Percentiles rank a stretch among this genome's conserved stretches.
Conservation (phyloP, 129 eudicot genomes). For the Arctium lappa region DNA sequence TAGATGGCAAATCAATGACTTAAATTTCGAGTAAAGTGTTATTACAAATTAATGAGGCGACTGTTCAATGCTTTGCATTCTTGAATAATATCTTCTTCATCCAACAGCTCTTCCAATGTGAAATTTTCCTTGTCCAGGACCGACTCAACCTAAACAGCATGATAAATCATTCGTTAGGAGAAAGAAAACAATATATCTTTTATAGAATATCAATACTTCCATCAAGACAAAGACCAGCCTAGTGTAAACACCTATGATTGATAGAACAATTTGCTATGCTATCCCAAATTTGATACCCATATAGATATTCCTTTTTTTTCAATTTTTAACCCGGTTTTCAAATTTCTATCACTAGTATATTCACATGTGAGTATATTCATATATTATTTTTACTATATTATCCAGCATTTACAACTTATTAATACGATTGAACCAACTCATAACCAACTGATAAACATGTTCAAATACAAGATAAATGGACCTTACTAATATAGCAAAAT, state of each 20-base stretch:
- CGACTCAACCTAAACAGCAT: constrained; percentile 61
- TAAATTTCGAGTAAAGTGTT: constrained; percentile 1
- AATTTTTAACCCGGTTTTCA: background rate
- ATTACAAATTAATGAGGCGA: constrained; percentile 94
- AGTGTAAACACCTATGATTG: background rate
- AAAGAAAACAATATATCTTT: background rate
- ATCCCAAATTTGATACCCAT: background rate
- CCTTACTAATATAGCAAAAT: background rate
- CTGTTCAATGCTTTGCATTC: constrained; percentile 99
- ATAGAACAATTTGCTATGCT: background rate
- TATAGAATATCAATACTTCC: background rate
- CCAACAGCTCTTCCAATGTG: constrained; percentile 95
- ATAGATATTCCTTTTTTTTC: background rate
- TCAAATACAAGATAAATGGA: background rate
- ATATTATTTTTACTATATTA: background rate
- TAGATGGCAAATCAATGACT: background rate
- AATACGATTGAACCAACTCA: background rate
- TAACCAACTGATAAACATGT: background rate
- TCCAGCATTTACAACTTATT: background rate
- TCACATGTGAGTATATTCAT: background rate
- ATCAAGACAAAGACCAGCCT: background rate
- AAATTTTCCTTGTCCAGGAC: constrained; percentile 84
- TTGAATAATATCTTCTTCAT: constrained; percentile 96
- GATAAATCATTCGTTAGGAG: constrained; percentile 7
- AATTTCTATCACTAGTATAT: background rate